phyloP scores from a whole-genome alignment of 192 early-diverging fungal genomes.

The Jimgerdemannia flammicorona region DNA sequence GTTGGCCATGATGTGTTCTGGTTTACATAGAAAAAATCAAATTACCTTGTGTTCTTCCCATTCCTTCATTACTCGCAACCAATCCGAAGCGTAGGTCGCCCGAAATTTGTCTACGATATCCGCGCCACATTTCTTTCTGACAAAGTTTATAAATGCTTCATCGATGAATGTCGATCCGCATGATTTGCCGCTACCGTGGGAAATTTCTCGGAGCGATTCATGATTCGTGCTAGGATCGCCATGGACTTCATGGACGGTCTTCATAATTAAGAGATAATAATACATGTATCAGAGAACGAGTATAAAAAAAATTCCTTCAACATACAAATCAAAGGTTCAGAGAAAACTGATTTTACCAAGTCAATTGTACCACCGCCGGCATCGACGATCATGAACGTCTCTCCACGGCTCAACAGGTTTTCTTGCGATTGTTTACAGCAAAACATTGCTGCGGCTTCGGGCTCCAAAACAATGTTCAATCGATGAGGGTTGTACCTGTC shows the following conservation, averaged over 20 bases:
- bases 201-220: slow-evolving; percentile 21
- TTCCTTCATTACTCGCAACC: background rate
- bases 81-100: background rate
- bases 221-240: background rate
- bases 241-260: background rate
- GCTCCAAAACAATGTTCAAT: too few species aligned
- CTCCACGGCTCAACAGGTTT: too few species aligned
- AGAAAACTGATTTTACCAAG: too few species aligned
- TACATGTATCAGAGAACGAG: too few species aligned
- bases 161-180: slow-evolving; percentile 34
- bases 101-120: background rate
- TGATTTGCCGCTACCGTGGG: slow-evolving; percentile 26
- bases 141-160: background rate
- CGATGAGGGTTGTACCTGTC: too few species aligned
- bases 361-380: too few species aligned
- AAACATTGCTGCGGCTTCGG: too few species aligned
- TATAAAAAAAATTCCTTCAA: too few species aligned
- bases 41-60: background rate
- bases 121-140: background rate
- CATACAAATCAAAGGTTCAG: too few species aligned
- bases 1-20: too few species aligned
- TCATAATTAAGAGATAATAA: background rate
- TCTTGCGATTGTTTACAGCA: too few species aligned
- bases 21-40: background rate
- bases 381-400: too few species aligned